Evolutionary conservation across 2,329 filamentous ascomycete species (phyloP).

Genomic region (Fusarium pilosicola): DNA sequence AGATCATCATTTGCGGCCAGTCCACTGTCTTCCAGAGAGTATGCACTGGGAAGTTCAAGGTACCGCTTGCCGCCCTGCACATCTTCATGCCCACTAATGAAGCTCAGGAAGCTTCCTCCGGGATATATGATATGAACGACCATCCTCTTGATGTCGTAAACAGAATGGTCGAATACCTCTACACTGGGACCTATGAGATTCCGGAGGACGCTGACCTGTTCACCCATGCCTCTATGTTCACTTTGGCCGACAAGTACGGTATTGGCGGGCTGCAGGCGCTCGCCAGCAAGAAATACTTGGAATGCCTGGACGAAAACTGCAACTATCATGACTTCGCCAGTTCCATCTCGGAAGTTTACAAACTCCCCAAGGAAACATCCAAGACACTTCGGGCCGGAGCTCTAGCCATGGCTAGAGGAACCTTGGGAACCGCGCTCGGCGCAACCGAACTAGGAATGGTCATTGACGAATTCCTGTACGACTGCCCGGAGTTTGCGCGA

Average conservation of each 20-base stretch:
- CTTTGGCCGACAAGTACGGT: neutral
- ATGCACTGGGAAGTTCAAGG: conserved; percentile 3
- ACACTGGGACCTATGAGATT: neutral
- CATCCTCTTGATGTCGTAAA: neutral
- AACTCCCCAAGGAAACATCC: accelerated
- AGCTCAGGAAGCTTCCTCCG: neutral
- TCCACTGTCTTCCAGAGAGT: neutral
- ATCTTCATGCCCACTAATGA: neutral
- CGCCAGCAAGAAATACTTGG: neutral
- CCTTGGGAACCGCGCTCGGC: accelerated
- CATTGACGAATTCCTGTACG: neutral
- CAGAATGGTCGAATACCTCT: neutral
- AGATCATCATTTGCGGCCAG: neutral
- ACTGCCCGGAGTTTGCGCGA: neutral
- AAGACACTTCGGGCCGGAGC: accelerated
- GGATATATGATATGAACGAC: neutral
- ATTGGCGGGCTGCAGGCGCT: neutral
- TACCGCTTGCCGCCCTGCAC: accelerated
- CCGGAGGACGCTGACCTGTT: neutral
- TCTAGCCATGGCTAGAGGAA: accelerated
- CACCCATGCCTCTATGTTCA: neutral
- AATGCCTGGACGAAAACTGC: neutral
- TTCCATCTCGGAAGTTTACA: neutral
- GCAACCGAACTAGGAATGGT: accelerated
- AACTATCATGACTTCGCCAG: neutral